Percentiles rank a stretch among this genome's conserved stretches.
Conservation (phyloP, 2,329 filamentous ascomycete genomes). For the Pseudogymnoascus sp. region DNA sequence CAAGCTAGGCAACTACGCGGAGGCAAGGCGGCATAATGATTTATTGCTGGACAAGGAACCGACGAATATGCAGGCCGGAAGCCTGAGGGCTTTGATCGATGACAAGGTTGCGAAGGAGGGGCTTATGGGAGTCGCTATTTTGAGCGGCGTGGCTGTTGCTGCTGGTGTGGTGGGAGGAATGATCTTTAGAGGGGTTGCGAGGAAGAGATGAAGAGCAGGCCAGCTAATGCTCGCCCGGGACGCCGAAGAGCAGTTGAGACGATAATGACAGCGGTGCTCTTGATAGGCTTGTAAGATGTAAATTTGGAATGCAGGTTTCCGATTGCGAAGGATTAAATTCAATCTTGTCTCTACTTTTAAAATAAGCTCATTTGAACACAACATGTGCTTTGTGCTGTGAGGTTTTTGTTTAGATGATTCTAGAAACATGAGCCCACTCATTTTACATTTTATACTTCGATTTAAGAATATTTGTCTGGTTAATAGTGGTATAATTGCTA, state of each 20-base stretch:
- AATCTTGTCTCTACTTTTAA: not conserved
- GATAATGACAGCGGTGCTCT: constrained; percentile 1
- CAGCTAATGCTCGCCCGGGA: not conserved
- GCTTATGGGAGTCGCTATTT: constrained; percentile 86
- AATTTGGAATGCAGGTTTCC: not conserved
- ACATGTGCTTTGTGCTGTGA: not conserved
- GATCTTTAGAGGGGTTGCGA: constrained; percentile 67
- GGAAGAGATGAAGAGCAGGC: constrained; percentile 33
- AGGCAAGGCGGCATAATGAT: constrained; percentile 92
- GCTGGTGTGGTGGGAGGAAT: constrained; percentile 90
- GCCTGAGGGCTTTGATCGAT: constrained; percentile 81
- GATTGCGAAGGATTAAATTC: not conserved
- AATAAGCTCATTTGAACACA: not conserved
- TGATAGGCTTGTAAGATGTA: not conserved
- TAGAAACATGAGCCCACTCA: not conserved
- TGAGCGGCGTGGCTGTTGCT: constrained; percentile 85
- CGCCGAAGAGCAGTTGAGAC: not conserved
- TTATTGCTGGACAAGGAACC: constrained; percentile 85
- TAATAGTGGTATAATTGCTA: not conserved
- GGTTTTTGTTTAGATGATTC: not conserved
- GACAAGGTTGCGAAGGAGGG: constrained; percentile 95
- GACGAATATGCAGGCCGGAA: constrained; percentile 80
- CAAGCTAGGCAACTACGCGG: constrained; percentile 95
- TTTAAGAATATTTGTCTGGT: not conserved
- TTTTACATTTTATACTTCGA: not conserved